Percentiles rank a stretch among this genome's conserved stretches.
phyloP scores from a whole-genome alignment of 805 yeast species.

The Starmerella kuoi region DNA sequence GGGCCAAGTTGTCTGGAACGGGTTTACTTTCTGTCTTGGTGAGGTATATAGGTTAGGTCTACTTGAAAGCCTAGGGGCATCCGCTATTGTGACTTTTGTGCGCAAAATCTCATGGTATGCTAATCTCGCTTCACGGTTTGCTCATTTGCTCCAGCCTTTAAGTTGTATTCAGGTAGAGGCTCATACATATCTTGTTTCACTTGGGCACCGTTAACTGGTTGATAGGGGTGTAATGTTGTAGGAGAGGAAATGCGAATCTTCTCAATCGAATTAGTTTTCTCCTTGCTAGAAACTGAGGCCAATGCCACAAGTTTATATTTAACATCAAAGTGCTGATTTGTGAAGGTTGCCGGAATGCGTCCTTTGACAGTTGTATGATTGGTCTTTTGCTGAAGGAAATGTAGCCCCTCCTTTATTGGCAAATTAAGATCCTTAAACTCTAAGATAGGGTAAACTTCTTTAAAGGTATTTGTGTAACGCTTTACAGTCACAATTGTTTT shows the following conservation, averaged over 20 bases:
- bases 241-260: slow-evolving; percentile 13
- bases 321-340: slow-evolving; percentile 11
- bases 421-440: not conserved
- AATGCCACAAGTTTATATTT: slow-evolving; percentile 16
- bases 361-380: slow-evolving; percentile 4
- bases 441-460: slow-evolving; percentile 6
- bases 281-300: slow-evolving; percentile 10
- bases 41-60: too few relatives aligned
- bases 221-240: slow-evolving; percentile 4
- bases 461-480: slow-evolving; percentile 8
- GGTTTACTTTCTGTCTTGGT: too few relatives aligned
- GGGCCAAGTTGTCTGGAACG: too few relatives aligned
- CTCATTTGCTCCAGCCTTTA: slow-evolving; percentile 8
- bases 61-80: too few relatives aligned
- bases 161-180: slow-evolving; percentile 8
- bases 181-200: not conserved
- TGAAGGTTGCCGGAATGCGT: slow-evolving; percentile 13
- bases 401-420: slow-evolving; percentile 13
- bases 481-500: slow-evolving; percentile 17
- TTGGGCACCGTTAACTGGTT: not conserved
- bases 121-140: too few relatives aligned
- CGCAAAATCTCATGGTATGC: too few relatives aligned
- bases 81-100: too few relatives aligned
- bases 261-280: slow-evolving; percentile 8
- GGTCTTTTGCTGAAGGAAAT: slow-evolving; percentile 7